Conservation (phyloP, 768 basidiomycete genomes). For the Lentinula edodes region DNA sequence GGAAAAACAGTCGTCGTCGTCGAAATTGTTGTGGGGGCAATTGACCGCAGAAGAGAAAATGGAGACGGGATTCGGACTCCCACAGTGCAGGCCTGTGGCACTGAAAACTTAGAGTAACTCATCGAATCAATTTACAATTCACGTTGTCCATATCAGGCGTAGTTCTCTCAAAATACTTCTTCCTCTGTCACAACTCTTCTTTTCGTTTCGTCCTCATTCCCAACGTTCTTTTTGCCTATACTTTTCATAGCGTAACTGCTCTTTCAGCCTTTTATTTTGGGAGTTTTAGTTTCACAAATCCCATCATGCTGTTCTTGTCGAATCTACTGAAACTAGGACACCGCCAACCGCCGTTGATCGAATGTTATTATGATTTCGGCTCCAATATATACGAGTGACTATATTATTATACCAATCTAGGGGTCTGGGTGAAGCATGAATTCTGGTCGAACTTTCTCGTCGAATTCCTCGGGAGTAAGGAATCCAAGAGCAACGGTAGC, state of each 20-base stretch:
- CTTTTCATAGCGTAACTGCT: conserved; percentile 1
- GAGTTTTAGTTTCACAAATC: not conserved
- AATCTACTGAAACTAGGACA: not conserved
- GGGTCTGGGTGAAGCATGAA: conserved; percentile 73
- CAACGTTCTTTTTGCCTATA: not conserved
- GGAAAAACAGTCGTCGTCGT: not conserved
- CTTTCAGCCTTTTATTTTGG: not conserved
- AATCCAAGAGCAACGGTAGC: conserved; percentile 86
- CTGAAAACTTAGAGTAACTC: conserved; percentile 1
- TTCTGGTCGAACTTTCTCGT: conserved; percentile 88
- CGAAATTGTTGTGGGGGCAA: not conserved
- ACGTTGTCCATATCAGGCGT: conserved; percentile 1
- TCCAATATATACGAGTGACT: not conserved
- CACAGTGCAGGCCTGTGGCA: conserved; percentile 10
- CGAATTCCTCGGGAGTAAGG: conserved; percentile 87
- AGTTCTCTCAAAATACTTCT: not conserved
- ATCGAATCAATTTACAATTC: not conserved
- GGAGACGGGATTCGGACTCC: not conserved
- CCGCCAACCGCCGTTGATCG: conserved; percentile 4
- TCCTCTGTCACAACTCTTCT: not conserved
- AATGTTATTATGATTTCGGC: not conserved
- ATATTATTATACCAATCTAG: not conserved
- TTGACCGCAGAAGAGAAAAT: not conserved
- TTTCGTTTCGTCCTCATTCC: not conserved
- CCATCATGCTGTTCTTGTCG: not conserved